Evolutionary conservation across 257 asterid species (phyloP).

Genomic region (Solanum gracilifrons): DNA sequence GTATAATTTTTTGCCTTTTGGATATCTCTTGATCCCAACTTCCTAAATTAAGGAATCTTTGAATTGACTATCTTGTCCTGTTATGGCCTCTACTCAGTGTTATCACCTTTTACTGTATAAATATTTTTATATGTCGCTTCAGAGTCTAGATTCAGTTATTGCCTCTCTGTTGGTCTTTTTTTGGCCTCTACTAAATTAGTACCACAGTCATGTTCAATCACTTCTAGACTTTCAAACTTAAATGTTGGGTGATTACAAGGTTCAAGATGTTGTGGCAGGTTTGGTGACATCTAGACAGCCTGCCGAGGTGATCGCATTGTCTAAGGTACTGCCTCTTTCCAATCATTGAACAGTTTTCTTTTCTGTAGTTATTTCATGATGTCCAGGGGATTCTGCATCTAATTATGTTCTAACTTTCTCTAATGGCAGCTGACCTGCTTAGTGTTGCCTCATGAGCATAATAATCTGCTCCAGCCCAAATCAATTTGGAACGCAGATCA

Average conservation of each 20-base stretch:
- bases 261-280: conserved; percentile 45
- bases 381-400: neutral
- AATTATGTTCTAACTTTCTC: conserved; percentile 7
- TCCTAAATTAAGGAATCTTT: neutral
- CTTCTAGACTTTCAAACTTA: neutral
- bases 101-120: neutral
- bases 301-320: conserved; percentile 68
- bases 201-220: neutral
- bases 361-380: neutral
- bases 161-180: neutral
- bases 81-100: neutral
- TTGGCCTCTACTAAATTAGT: neutral
- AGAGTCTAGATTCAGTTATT: neutral
- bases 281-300: conserved; percentile 39
- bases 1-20: neutral
- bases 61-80: neutral
- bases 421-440: conserved; percentile 82
- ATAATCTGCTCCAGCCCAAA: conserved; percentile 47
- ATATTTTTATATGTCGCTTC: neutral
- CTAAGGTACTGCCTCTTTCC: conserved; percentile 47
- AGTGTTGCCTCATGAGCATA: conserved; percentile 63
- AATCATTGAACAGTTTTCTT: neutral
- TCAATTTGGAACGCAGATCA: conserved; percentile 87
- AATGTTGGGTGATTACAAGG: neutral
- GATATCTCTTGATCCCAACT: neutral